A percentile compares a stretch with the other conserved stretches of the same genome.
Evolutionary conservation across 2,329 filamentous ascomycete genomes (phyloP).

Genomic region (Botrytis fragariae): DNA sequence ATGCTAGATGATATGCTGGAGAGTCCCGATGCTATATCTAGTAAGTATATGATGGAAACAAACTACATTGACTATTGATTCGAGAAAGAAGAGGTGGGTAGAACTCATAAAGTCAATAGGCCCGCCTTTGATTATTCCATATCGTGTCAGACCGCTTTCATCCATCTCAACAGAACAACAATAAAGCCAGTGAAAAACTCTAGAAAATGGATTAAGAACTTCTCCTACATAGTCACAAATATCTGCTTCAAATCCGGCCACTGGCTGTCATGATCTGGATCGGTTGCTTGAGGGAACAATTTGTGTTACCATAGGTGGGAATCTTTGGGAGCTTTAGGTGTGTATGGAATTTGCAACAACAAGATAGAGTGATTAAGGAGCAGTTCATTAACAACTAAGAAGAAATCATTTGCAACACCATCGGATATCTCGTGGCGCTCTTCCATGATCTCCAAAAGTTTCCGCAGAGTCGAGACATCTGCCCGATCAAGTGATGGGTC

Average conservation of each 20-base stretch:
- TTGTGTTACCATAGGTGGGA: fast-evolving
- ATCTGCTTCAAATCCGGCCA: background rate
- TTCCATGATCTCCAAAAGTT: background rate
- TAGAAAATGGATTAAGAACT: background rate
- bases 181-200: background rate
- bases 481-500: background rate
- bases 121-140: background rate
- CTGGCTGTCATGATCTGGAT: background rate
- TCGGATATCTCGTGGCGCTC: background rate
- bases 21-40: background rate
- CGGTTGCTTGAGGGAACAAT: background rate
- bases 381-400: background rate
- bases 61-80: background rate
- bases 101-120: background rate
- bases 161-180: background rate
- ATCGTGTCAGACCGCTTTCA: background rate
- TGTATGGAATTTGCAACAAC: background rate
- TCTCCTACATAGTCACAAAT: background rate
- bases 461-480: background rate
- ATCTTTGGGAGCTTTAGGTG: background rate
- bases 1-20: background rate
- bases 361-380: background rate
- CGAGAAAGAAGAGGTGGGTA: background rate
- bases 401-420: background rate
- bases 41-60: background rate